Evolutionary conservation across 1,139 yeast genomes (phyloP).

Genomic region (Blastobotrys persicus): DNA sequence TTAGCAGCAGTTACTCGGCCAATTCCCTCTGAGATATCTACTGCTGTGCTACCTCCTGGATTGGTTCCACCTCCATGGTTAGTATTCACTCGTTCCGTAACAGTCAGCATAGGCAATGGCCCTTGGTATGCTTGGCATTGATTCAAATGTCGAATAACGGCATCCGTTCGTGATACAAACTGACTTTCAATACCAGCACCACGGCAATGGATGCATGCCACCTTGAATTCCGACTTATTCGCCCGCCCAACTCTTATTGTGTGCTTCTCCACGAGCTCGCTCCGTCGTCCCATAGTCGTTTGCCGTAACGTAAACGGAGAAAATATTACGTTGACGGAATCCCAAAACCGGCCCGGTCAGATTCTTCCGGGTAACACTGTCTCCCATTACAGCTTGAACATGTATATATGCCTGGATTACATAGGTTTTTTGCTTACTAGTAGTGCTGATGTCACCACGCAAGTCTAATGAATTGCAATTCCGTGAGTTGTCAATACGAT

Average conservation of each 20-base stretch:
- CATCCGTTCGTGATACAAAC: slow-evolving; percentile 19
- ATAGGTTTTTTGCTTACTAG: too few species aligned
- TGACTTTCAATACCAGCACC: slow-evolving; percentile 15
- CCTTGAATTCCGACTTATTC: slow-evolving; percentile 18
- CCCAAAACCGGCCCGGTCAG: not conserved
- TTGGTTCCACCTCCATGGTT: not conserved
- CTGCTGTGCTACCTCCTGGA: not conserved
- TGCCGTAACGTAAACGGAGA: slow-evolving; percentile 13
- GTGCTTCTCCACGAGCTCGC: slow-evolving; percentile 18
- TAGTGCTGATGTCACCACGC: too few species aligned
- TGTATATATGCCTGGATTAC: too few species aligned
- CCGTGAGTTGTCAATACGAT: too few species aligned
- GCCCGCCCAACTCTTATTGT: slow-evolving; percentile 18
- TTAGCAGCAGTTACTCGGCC: not conserved
- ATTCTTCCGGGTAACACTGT: not conserved
- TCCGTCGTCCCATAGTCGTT: slow-evolving; percentile 17
- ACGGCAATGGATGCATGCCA: slow-evolving; percentile 18
- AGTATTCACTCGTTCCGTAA: slow-evolving; percentile 5
- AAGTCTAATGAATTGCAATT: too few species aligned
- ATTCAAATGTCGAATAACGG: slow-evolving; percentile 16
- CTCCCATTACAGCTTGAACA: too few species aligned
- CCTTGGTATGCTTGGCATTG: slow-evolving; percentile 15
- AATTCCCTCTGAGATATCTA: not conserved
- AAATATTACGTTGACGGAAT: not conserved
- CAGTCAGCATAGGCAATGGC: slow-evolving; percentile 15